These are phyloP conservation scores for Dictyostelium capitatum DNA, from an alignment of 78 protist genomes.

Conservation along the genomic window DNA sequence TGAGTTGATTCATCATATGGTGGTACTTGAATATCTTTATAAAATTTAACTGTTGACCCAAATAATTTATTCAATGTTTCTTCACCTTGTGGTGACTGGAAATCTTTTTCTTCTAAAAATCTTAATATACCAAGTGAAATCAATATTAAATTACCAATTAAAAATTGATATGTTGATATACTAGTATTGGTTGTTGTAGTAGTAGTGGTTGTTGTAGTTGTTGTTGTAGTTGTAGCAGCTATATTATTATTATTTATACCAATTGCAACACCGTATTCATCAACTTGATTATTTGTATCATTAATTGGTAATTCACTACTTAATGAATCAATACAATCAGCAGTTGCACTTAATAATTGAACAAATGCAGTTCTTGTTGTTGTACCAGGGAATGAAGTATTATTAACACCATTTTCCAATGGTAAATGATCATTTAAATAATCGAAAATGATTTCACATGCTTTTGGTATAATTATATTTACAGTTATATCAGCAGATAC, in stretches of 20 bases:
- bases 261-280: background rate
- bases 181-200: background rate
- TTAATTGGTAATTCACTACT: background rate
- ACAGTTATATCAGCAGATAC: background rate
- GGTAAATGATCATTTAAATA: slow-evolving; percentile 13
- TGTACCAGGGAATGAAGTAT: background rate
- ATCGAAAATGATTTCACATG: slow-evolving; percentile 1
- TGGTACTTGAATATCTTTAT: slow-evolving; percentile 13
- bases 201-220: too few relatives aligned
- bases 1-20: background rate
- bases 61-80: background rate
- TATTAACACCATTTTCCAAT: background rate
- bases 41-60: background rate
- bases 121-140: background rate
- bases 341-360: background rate
- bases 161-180: slow-evolving; percentile 10
- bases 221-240: background rate
- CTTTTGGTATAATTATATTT: background rate
- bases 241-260: background rate
- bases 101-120: slow-evolving; percentile 8
- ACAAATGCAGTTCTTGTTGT: background rate
- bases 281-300: background rate
- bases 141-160: background rate
- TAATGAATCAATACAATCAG: background rate
- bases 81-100: background rate